Conservation (phyloP, 192 early-diverging fungal genomes). For the Phycomyces blakesleeanus region DNA sequence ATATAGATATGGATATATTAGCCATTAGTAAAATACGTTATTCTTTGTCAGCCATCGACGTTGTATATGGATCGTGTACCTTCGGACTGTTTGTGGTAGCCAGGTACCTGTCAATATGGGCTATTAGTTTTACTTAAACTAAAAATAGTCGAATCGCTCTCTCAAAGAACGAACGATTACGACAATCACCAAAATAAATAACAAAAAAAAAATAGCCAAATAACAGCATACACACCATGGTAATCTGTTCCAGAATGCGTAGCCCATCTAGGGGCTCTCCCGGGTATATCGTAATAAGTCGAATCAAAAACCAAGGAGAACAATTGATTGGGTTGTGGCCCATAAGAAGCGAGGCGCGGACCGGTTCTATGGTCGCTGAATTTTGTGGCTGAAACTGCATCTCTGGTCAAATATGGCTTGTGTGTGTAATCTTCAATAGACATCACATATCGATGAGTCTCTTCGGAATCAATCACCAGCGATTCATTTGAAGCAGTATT, state of each 20-base stretch:
- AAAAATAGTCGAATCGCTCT: too few species aligned
- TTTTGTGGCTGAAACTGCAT: conserved; percentile 43
- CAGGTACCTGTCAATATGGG: conserved; percentile 53
- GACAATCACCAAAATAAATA: too few species aligned
- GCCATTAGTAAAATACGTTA: too few species aligned
- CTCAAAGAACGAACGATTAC: too few species aligned
- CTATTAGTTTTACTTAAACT: too few species aligned
- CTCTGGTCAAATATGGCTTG: conserved; percentile 62
- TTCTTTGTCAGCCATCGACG: too few species aligned
- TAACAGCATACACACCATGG: conserved; percentile 51
- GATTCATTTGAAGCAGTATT: background rate
- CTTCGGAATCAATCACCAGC: conserved; percentile 23
- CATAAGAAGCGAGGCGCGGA: conserved; percentile 55
- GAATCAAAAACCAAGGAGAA: conserved; percentile 77
- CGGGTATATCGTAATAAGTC: conserved; percentile 90
- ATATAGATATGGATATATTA: too few species aligned
- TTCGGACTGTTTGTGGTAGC: conserved; percentile 86
- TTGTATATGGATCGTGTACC: conserved; percentile 34
- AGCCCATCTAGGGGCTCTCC: conserved; percentile 85
- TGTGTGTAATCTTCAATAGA: conserved; percentile 67
- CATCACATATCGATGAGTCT: conserved; percentile 40
- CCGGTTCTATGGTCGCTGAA: conserved; percentile 49
- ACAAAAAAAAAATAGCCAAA: background rate
- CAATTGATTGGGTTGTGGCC: conserved; percentile 60
- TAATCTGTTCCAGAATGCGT: conserved; percentile 92